phyloP scores from a whole-genome alignment of 2,329 filamentous ascomycete species.

The Trichoderma sp. region DNA sequence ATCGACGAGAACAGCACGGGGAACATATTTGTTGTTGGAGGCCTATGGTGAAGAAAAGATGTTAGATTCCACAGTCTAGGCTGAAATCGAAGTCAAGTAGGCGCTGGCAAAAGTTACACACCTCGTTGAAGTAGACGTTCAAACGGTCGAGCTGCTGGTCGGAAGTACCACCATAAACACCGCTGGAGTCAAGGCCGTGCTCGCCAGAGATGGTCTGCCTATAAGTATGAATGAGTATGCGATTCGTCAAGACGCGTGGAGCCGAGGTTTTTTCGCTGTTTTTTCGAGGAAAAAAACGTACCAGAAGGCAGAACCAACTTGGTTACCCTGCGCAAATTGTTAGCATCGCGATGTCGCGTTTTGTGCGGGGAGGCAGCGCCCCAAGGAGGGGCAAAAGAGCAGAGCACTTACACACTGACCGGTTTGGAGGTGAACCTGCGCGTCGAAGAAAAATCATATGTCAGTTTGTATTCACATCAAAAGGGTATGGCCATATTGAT shows the following conservation, averaged over 20 bases:
- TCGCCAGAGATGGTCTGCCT: constrained; percentile 83
- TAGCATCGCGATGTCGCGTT: constrained; percentile 37
- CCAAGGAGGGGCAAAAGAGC: constrained; percentile 22
- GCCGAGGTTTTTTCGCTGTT: neutral
- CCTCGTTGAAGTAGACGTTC: constrained; percentile 97
- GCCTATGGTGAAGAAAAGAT: constrained; percentile 58
- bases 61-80: neutral
- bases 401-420: constrained; percentile 85
- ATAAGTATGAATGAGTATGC: constrained; percentile 13
- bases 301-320: constrained; percentile 99
- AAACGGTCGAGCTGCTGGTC: constrained; percentile 99
- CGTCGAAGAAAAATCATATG: constrained; percentile 31
- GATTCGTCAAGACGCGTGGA: constrained; percentile 11
- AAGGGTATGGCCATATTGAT: neutral
- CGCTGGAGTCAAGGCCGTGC: constrained; percentile 95
- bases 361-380: constrained; percentile 9
- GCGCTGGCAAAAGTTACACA: constrained; percentile 35
- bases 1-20: constrained; percentile 97
- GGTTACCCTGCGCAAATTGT: constrained; percentile 76
- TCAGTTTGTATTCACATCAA: constrained; percentile 3
- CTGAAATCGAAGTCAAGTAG: neutral
- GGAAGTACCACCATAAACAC: constrained; percentile 96
- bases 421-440: constrained; percentile 97
- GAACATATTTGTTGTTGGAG: constrained; percentile 97
- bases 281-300: constrained; percentile 16